Conservation (phyloP, 805 yeast genomes). For the Candida incommunis region DNA sequence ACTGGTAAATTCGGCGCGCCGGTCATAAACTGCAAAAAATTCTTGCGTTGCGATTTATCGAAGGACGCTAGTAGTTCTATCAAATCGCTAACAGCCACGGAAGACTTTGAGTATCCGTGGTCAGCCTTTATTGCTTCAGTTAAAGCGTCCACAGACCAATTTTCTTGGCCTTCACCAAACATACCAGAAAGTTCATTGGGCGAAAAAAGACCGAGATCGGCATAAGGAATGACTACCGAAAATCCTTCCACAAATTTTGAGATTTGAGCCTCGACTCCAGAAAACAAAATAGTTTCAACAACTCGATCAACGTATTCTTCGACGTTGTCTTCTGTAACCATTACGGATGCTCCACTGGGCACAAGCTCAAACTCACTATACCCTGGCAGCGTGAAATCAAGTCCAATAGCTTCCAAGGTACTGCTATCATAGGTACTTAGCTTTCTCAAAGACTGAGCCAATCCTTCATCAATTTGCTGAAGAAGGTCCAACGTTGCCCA, state of each 20-base stretch:
- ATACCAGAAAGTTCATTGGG: conserved; percentile 58
- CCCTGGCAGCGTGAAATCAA: conserved; percentile 71
- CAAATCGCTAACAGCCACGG: conserved; percentile 45
- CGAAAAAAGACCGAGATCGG: conserved; percentile 55
- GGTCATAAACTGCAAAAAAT: conserved; percentile 74
- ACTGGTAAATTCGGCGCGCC: conserved; percentile 89
- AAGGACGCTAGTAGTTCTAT: conserved; percentile 50
- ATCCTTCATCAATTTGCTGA: conserved; percentile 9
- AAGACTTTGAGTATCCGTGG: conserved; percentile 74
- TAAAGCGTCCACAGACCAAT: conserved; percentile 54
- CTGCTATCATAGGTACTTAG: conserved; percentile 21
- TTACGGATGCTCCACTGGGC: conserved; percentile 37
- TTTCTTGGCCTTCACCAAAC: conserved; percentile 72
- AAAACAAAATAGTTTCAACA: conserved; percentile 41
- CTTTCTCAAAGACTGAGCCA: conserved; percentile 8
- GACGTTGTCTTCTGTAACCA: conserved; percentile 39
- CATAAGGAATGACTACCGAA: conserved; percentile 66
- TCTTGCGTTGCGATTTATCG: conserved; percentile 40
- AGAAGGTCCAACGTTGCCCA: conserved; percentile 8
- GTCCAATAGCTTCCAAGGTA: conserved; percentile 38
- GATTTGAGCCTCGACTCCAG: conserved; percentile 54
- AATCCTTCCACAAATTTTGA: conserved; percentile 67
- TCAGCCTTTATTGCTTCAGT: conserved; percentile 58
- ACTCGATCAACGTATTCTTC: conserved; percentile 42
- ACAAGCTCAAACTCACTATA: conserved; percentile 43